A percentile compares a stretch with the other conserved stretches of the same genome.
Evolutionary conservation across 2,329 filamentous ascomycete genomes (phyloP).

Genomic region (Aschersonia sp.): DNA sequence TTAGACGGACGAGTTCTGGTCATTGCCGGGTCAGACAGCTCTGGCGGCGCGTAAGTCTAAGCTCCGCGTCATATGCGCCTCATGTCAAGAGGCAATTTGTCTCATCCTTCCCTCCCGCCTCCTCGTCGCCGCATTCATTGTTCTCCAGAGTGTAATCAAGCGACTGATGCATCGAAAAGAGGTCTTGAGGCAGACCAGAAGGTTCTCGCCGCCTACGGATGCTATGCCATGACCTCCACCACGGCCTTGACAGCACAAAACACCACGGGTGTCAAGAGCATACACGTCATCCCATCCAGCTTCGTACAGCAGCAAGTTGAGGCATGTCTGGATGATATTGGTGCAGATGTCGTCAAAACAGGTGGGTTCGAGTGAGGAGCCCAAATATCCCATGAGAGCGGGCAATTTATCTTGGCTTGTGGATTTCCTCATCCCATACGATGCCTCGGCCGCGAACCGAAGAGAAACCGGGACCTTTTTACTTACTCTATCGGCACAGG

Average conservation of each 20-base stretch:
- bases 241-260: conserved; percentile 95
- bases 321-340: conserved; percentile 70
- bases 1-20: conserved; percentile 47
- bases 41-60: conserved; percentile 63
- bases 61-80: not conserved
- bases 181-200: conserved; percentile 94
- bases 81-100: not conserved
- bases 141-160: not conserved
- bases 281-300: conserved; percentile 62
- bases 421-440: no score
- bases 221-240: conserved; percentile 92
- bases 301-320: conserved; percentile 81
- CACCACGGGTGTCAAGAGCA: conserved; percentile 67
- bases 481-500: conserved; percentile 11
- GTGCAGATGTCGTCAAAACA: conserved; percentile 81
- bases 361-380: conserved; percentile 35
- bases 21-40: conserved; percentile 81
- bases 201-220: conserved; percentile 79
- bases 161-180: conserved; percentile 27
- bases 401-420: no score
- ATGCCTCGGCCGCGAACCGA: not conserved
- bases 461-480: not conserved
- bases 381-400: not conserved
- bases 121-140: no score
- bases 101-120: no score